phyloP scores from a whole-genome alignment of 768 basidiomycete genomes.

The Russula foetens region DNA sequence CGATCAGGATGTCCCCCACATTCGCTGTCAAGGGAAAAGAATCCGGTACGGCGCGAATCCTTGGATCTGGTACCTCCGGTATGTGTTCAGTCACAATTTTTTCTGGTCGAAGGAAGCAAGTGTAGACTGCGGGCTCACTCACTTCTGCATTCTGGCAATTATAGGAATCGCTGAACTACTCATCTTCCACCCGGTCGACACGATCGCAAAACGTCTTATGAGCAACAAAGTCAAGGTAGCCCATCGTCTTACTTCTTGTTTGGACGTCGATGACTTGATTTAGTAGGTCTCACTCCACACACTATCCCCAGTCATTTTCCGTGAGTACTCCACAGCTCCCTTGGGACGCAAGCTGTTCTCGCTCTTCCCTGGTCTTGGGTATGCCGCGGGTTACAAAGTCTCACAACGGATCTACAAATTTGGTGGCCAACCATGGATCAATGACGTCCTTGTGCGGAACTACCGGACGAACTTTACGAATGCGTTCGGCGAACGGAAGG shows the following conservation, averaged over 20 bases:
- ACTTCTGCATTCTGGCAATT: background rate
- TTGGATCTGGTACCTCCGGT: constrained; percentile 94
- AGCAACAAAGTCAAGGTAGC: constrained; percentile 84
- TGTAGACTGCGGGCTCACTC: background rate
- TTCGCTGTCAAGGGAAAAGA: constrained; percentile 51
- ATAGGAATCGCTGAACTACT: constrained; percentile 90
- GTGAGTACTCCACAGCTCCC: constrained; percentile 66
- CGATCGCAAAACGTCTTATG: constrained; percentile 98
- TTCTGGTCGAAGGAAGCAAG: background rate
- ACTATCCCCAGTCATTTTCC: constrained; percentile 78
- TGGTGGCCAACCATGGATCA: constrained; percentile 96
- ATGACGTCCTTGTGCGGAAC: constrained; percentile 79
- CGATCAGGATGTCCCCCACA: constrained; percentile 39
- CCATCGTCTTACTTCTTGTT: background rate
- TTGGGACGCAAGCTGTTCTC: constrained; percentile 67
- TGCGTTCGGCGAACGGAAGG: constrained; percentile 87
- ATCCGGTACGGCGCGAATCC: constrained; percentile 81
- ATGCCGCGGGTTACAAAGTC: constrained; percentile 97
- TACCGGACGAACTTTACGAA: constrained; percentile 77
- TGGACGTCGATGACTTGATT: background rate
- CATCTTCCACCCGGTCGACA: constrained; percentile 95
- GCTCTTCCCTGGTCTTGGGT: constrained; percentile 96
- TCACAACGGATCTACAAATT: constrained; percentile 95
- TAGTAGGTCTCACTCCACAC: constrained; percentile 52
- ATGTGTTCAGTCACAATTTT: constrained; percentile 21